Base-by-base conservation (phyloP, 2,329 filamentous ascomycete genomes). In the Cadophora sp. region DNA sequence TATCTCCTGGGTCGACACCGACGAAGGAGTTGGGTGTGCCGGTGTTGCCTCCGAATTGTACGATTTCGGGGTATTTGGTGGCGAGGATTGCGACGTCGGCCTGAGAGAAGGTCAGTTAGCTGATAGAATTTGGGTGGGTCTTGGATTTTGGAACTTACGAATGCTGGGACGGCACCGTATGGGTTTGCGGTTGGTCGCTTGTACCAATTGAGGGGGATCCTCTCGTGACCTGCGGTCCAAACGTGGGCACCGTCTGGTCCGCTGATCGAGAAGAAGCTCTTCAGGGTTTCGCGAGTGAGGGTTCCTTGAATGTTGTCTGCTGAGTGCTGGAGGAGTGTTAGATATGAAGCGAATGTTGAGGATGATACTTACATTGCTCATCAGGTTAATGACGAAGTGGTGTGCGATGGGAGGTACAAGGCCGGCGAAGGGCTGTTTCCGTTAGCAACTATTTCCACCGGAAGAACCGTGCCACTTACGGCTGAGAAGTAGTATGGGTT, bases 401-500 rank as follows among this genome's bases (percentile, higher is more conserved):
- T 67, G 66, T 5, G 66, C 66, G 33, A 65, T 61, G 27, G 66
- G 56, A 4, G 66, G 61, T 4, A 67, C 66, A 14, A 64, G 61
- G 22, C 66, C 66, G 1, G 66, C 63, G 33, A 68, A 68, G 22
- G 66, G 64, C 56, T 59, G 6, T 4, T n/a, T n/a, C 1, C 1
- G 18, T 59, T 22, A 59, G 56, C 36, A 11, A 22, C 13, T 30
- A 5, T 18, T 51, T 30, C 7, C 24, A n/a, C 20, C 20, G 16
- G 8, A 39, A 18, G 27, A 13, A 1, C 8, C 39, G 56, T 33
- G 8, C 41, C 9, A 47, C 56, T 36, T 64, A 64, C 65, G 1
- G 83, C 83, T 53, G 83, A 84, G 75, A 83, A 87, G 73, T 84
- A 85, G 53, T 83, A 78, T 0, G 84, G 83, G 72, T 87, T 87